phyloP scores from a whole-genome alignment of 2,329 filamentous ascomycete species.

The Penicillium occitanis region DNA sequence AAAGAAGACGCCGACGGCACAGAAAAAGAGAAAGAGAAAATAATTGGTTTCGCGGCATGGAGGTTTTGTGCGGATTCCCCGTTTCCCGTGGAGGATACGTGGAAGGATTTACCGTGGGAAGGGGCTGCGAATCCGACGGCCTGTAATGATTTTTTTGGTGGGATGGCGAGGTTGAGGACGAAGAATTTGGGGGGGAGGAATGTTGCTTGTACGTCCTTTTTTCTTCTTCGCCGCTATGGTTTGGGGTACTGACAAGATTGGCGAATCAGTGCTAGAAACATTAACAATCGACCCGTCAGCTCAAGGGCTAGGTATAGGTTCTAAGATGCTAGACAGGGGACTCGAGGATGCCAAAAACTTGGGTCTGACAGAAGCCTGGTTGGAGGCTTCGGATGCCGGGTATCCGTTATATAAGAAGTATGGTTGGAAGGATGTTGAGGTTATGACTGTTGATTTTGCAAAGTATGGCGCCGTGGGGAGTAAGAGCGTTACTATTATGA shows the following conservation, averaged over 20 bases:
- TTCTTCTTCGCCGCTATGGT: no score
- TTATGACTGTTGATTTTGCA: slow-evolving; percentile 2
- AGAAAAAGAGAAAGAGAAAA: neutral
- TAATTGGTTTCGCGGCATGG: slow-evolving; percentile 14
- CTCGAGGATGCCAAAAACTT: slow-evolving; percentile 10
- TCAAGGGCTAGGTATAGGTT: slow-evolving; percentile 15
- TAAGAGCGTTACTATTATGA: slow-evolving; percentile 4
- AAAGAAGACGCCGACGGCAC: neutral
- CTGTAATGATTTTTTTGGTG: slow-evolving; percentile 21
- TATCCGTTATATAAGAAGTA: slow-evolving; percentile 17
- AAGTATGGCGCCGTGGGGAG: slow-evolving; percentile 15
- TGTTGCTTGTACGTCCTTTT: slow-evolving; percentile 16
- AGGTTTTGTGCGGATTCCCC: slow-evolving; percentile 17
- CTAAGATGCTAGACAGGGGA: slow-evolving; percentile 14
- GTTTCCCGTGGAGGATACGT: slow-evolving; percentile 7
- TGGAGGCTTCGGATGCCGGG: slow-evolving; percentile 17
- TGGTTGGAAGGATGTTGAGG: slow-evolving; percentile 15
- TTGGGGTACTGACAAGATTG: neutral
- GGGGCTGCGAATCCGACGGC: slow-evolving; percentile 6
- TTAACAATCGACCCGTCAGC: slow-evolving; percentile 12
- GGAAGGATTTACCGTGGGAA: slow-evolving; percentile 19
- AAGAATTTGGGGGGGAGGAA: slow-evolving; percentile 17
- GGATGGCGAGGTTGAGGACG: slow-evolving; percentile 3
- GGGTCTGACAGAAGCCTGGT: slow-evolving; percentile 9
- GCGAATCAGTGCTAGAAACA: slow-evolving; percentile 9